Base-by-base conservation (phyloP, 306 rosid species). In the Fragaria ananassa region DNA sequence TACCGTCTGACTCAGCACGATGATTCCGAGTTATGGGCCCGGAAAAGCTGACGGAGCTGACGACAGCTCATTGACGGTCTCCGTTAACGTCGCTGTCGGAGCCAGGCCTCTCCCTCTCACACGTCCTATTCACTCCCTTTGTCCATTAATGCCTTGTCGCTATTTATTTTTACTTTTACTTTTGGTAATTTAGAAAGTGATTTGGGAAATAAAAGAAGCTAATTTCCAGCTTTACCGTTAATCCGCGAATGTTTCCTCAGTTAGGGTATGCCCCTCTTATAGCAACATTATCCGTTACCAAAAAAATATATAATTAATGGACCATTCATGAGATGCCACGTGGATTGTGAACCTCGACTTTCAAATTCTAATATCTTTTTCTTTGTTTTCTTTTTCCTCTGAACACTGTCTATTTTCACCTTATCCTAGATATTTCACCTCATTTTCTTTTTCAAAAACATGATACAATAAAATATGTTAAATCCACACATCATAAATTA, bases 181-280 rank as follows among this genome's bases (percentile, higher is more conserved):
- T n/a, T 41, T 10, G 29, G 17, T 2, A 13, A 45, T 44, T 27
- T 61, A n/a, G 18, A 46, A 75, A 13, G 61, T n/a, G 2, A 35
- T 62, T 46, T 49, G 0, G 12, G 6, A 34, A 8, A 4, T 7
- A 56, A 25, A 42, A 42, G 0, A 2, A 51, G n/a, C 70, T 23
- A 27, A 68, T 42, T 83, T 65, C 60, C 45, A 68, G 76, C 29
- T 13, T 68, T 25, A 64, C 63, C 64, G 67, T 73, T 70, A 49
- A 69, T 54, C 46, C 61, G 25, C 19, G 57, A 51, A 76, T 86
- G 89, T 81, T 76, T 82, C 87, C 83, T 4, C 35, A 34, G 27
- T 66, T 51, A 67, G 41, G 75, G 70, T 49, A 80, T 69, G 80
- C 78, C 70, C 76, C 82, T 49, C 9, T 27, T 25, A 11, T 6